Base-by-base conservation (phyloP, 768 basidiomycete species). In the Termitomyces sp. region DNA sequence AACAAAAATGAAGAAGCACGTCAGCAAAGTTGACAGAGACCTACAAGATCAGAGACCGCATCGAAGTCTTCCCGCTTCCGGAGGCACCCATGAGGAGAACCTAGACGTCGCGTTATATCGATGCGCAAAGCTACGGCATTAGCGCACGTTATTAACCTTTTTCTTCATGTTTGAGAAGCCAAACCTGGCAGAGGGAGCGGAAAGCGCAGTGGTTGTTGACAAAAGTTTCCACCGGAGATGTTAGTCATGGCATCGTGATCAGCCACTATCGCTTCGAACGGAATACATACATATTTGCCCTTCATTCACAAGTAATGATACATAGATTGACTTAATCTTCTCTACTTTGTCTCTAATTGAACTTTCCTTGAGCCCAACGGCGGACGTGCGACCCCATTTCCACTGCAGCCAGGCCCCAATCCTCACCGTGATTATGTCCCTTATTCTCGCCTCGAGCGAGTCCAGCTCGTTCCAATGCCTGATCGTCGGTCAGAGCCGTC, bases 31-130 rank as follows among this genome's bases (percentile, higher is more conserved):
- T 39, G 51, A 58, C 45, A 46, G 41, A 54, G 60, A 76, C 92
- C 77, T 75, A 95, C 94, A 99, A 99, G 69, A 99, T 98, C 73
- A 99, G 89, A 30, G 95, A 95, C 55, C 97, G 85, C 97, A 99
- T 99, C 6, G 96, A 98, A 12, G 96, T 98, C 79, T 93, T 93
- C 58, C 91, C 91, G 68, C 91, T 93, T 63, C 92, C 93, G 22
- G 91, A 93, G 67, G 95, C 94, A 64, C 97, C 97, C 97, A 99
- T 99, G 61, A 98, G 81, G 66, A 99, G 85, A 48, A 98, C 94
- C 95, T 98, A 67, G 47, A 62, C 33, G 65, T 66, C 61, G 67
- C 61, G 65, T 65, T 57, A 62, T 55, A 64, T 62, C 44, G 54
- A 41, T 60, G 56, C 51, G 58, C 50, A 18, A 61, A 54, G 54